Percentiles rank a stretch among this genome's conserved stretches.
phyloP scores from a whole-genome alignment of 2,329 filamentous ascomycete species.

The Fusarium tricinctum region DNA sequence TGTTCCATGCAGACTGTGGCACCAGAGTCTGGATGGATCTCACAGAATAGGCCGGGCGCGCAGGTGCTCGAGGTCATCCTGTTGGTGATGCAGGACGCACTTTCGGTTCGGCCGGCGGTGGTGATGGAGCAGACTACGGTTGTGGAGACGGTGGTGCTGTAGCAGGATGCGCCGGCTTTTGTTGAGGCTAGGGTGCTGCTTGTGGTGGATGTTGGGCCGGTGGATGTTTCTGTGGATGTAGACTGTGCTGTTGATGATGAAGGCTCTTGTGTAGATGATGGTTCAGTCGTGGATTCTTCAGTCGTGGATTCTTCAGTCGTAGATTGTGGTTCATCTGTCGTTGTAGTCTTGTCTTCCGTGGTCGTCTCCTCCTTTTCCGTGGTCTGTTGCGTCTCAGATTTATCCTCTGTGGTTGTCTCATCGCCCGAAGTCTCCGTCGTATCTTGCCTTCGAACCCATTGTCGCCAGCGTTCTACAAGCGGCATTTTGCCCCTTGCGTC shows the following conservation, averaged over 20 bases:
- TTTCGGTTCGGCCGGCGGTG: constrained; percentile 22
- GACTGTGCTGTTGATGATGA: not conserved
- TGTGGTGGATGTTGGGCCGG: not conserved
- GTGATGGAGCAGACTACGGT: constrained; percentile 25
- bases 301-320: constrained; percentile 11
- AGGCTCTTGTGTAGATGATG: constrained; percentile 8
- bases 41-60: constrained; percentile 16
- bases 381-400: not conserved
- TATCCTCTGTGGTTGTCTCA: constrained; percentile 2
- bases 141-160: constrained; percentile 26
- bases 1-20: constrained; percentile 17
- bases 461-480: constrained; percentile 14
- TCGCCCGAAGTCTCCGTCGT: not conserved
- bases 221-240: constrained; percentile 11
- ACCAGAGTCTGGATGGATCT: constrained; percentile 20
- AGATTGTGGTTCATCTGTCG: constrained; percentile 2
- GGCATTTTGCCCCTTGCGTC: not conserved
- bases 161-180: constrained; percentile 18
- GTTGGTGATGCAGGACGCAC: constrained; percentile 16
- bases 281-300: constrained; percentile 8
- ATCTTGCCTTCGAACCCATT: constrained; percentile 30
- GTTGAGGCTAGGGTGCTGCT: constrained; percentile 2
- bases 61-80: constrained; percentile 29
- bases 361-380: not conserved
- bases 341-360: not conserved